Evolutionary conservation across 495 filamentous ascomycete species (phyloP).

Genomic region (Lophiostoma macrostomum): DNA sequence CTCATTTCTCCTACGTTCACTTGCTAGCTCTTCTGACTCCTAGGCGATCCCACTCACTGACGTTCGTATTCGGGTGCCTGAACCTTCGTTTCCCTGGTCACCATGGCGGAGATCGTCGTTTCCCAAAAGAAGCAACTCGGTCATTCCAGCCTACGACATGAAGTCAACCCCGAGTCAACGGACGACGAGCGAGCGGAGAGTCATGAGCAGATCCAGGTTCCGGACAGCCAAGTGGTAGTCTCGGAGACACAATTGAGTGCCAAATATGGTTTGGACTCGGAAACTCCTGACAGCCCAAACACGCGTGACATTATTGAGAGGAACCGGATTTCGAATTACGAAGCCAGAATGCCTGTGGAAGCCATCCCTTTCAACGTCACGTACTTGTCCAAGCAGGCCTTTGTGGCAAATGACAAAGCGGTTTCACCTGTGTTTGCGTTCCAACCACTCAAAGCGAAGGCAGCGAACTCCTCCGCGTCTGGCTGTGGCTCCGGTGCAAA

Average conservation of each 20-base stretch:
- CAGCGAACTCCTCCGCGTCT: too few relatives aligned
- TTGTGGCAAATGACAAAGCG: background rate
- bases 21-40: too few relatives aligned
- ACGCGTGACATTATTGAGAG: background rate
- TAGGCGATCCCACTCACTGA: too few relatives aligned
- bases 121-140: background rate
- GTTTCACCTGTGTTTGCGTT: background rate
- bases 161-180: slow-evolving; percentile 10
- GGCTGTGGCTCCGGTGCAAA: too few relatives aligned
- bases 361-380: background rate
- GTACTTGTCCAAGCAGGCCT: background rate
- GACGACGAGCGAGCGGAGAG: slow-evolving; percentile 10
- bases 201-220: slow-evolving; percentile 4
- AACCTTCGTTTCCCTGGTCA: too few relatives aligned
- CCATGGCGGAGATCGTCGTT: slow-evolving; percentile 1
- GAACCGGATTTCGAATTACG: background rate
- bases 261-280: background rate
- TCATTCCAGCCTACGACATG: slow-evolving; percentile 17
- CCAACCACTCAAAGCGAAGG: background rate
- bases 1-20: background rate
- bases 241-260: slow-evolving; percentile 23
- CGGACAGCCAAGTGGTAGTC: slow-evolving; percentile 14
- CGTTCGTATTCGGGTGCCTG: too few relatives aligned
- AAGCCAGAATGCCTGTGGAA: background rate
- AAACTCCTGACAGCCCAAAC: background rate